Evolutionary conservation across 2,329 filamentous ascomycete genomes (phyloP), one percentile per base, ranked within the genome.

Genomic region (Sordariomycetes sp.): DNA sequence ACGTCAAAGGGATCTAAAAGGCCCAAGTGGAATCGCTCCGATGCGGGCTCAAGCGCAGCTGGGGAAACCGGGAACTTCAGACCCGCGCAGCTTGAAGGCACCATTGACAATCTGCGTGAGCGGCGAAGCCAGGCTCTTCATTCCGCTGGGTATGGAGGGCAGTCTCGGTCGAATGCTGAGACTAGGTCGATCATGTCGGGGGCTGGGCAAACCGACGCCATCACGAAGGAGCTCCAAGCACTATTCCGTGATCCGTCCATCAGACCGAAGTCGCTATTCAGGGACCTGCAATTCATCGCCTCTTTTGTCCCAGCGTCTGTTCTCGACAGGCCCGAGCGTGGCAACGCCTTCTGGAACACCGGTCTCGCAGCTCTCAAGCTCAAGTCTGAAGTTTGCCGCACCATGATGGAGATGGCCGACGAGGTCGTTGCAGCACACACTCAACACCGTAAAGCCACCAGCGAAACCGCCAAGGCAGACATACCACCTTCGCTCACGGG

Each of bases 331-430:
- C 72, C 72, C 0, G 76, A 79, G 26, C 66, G 66, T 3, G 76
- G 73, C 33, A 92, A 87, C 46, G 86, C 88, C 0, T 96, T 96
- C 54, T 85, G 87, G 74, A 86, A 94, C 47, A 82, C 87, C 18
- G 86, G 85, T 0, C 71, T 94, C 6, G 90, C 92, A 1, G 87
- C 90, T 3, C 67, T 95, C n/a, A 76, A 79, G 23, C 70, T 94
- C 34, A 96, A 95, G 56, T 79, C 86, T 44, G 86, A 94, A 43
- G 79, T 92, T 5, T 90, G 86, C 57, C 75, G 79, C 30, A 86
- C 84, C 33, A 94, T 55, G 77, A 79, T 82, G 17, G 74, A 79
- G 47, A 74, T 74, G 46, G 66, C 66, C 5, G 66, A 73, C 42
- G 66, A 70, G 36, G 63, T 72, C 16, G 61, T 71, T 32, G 63